Conservation (phyloP, 1,284 basidiomycete genomes). For the Melampsora americana region DNA sequence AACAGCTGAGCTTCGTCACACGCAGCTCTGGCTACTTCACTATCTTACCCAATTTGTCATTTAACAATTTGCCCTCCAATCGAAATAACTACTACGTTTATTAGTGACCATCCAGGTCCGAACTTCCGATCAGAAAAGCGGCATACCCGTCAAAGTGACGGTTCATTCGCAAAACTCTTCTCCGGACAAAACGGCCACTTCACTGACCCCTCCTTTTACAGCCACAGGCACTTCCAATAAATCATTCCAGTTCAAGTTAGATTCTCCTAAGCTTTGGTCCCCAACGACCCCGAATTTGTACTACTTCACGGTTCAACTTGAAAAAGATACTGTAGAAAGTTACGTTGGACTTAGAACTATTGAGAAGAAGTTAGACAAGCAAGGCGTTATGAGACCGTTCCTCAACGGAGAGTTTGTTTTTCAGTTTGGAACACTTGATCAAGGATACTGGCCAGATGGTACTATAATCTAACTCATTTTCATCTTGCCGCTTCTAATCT, state of each 20-base stretch:
- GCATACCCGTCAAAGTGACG: conserved; percentile 3
- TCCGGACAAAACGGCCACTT: too few relatives aligned
- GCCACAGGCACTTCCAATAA: conserved; percentile 27
- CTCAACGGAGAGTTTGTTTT: conserved; percentile 44
- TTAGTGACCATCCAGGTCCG: conserved; percentile 20
- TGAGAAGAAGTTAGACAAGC: conserved; percentile 24
- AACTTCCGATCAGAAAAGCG: background rate
- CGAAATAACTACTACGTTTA: background rate
- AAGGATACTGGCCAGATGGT: conserved; percentile 45
- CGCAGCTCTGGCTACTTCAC: background rate
- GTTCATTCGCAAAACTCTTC: background rate
- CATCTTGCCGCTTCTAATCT: background rate
- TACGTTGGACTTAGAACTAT: conserved; percentile 44
- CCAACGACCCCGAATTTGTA: conserved; percentile 35
- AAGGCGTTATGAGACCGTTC: conserved; percentile 36
- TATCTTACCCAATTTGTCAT: too few relatives aligned
- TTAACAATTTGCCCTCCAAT: too few relatives aligned
- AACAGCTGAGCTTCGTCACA: background rate
- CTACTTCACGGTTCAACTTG: conserved; percentile 33
- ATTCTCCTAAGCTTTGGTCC: conserved; percentile 39
- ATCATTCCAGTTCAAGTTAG: conserved; percentile 5
- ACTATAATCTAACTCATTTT: conserved; percentile 2
- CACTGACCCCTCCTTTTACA: background rate
- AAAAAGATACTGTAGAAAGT: conserved; percentile 29
- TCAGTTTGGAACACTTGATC: conserved; percentile 42